These are phyloP conservation scores for Phylloporus rhodoxanthus DNA, from an alignment of 768 basidiomycete genomes.

Conservation along the genomic window DNA sequence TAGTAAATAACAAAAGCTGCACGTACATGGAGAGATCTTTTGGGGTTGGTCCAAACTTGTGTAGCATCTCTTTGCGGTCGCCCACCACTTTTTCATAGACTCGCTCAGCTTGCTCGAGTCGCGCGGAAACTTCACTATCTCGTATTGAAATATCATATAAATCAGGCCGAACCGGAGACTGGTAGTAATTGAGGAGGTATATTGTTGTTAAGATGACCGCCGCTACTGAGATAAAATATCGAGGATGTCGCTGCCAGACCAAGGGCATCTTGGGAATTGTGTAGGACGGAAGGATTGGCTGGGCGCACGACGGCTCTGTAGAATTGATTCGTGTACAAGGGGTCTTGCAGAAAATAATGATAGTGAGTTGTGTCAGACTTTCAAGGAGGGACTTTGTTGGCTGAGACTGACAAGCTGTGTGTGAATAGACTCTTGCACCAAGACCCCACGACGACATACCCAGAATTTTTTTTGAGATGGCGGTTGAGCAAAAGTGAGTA, in stretches of 20 bases:
- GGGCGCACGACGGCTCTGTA: conserved; percentile 4
- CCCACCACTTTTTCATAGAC: conserved; percentile 42
- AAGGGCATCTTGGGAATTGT: conserved; percentile 22
- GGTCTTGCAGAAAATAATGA: conserved; percentile 10
- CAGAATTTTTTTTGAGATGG: not conserved
- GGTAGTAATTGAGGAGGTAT: conserved; percentile 41
- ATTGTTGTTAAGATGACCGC: conserved; percentile 39
- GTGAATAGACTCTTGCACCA: not conserved
- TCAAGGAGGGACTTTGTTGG: not conserved
- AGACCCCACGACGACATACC: conserved; percentile 9
- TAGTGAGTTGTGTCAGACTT: conserved; percentile 10
- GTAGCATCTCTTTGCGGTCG: conserved; percentile 44
- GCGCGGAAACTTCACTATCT: conserved; percentile 34
- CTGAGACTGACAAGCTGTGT: not conserved
- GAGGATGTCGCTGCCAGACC: conserved; percentile 44
- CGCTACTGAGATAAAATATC: conserved; percentile 43
- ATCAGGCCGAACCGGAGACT: conserved; percentile 21
- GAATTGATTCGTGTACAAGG: conserved; percentile 6
- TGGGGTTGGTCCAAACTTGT: conserved; percentile 47
- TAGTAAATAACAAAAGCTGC: not conserved
- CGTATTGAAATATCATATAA: conserved; percentile 21
- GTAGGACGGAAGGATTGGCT: conserved; percentile 3
- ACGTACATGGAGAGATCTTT: conserved; percentile 40
- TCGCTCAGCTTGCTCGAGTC: conserved; percentile 38
- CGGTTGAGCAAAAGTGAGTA: conserved; percentile 1